A percentile compares a stretch with the other conserved stretches of the same genome.
phyloP scores from a whole-genome alignment of 345 rosid genomes.

The Eucalyptus dawsonii region DNA sequence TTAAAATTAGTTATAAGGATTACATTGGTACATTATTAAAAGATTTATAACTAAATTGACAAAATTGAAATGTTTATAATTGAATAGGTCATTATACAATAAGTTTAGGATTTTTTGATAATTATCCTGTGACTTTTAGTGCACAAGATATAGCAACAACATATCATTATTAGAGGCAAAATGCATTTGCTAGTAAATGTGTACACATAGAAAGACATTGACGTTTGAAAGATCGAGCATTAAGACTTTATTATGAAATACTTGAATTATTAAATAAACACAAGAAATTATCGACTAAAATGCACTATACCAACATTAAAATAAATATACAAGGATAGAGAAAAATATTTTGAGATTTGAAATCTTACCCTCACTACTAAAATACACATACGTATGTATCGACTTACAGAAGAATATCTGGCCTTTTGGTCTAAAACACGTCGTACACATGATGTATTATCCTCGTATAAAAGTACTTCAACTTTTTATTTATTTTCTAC shows the following conservation, averaged over 20 bases:
- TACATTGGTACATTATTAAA: not conserved
- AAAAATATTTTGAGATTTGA: not conserved
- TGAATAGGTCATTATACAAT: fast-evolving
- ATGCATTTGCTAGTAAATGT: not conserved
- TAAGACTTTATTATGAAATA: not conserved
- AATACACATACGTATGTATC: not conserved
- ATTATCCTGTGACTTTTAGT: not conserved
- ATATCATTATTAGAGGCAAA: not conserved
- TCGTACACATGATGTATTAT: not conserved
- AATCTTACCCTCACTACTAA: not conserved
- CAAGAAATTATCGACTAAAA: not conserved
- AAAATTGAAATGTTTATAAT: not conserved
- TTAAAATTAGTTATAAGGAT: too few species aligned
- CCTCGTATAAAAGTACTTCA: not conserved
- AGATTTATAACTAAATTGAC: not conserved
- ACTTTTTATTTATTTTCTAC: not conserved
- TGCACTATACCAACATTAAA: not conserved
- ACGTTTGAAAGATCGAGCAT: not conserved
- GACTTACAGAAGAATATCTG: not conserved
- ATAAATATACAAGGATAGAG: not conserved
- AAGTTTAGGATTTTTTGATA: fast-evolving
- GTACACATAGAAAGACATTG: not conserved
- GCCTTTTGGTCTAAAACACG: not conserved
- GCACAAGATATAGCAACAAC: not conserved
- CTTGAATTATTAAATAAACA: not conserved